phyloP scores from a whole-genome alignment of 2,329 filamentous ascomycete species.

The Thielaviopsis euricoi region DNA sequence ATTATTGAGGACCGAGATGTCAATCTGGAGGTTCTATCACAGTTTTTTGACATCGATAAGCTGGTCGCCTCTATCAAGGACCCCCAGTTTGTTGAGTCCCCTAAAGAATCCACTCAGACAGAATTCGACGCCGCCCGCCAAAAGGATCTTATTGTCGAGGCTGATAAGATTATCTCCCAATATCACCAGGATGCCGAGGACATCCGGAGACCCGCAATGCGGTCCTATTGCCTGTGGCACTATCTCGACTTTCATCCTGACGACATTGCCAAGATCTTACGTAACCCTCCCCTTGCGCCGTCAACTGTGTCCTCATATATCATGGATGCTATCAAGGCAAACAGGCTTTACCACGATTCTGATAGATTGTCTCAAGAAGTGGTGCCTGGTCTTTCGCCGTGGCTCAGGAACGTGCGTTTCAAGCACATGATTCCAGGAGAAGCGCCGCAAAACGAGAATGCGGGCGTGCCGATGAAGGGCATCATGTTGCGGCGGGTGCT shows the following conservation, averaged over 20 bases:
- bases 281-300: slow-evolving; percentile 40
- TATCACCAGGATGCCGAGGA: background rate
- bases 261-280: slow-evolving; percentile 36
- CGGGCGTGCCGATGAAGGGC: slow-evolving; percentile 4
- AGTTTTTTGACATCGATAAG: slow-evolving; percentile 8
- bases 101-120: slow-evolving; percentile 8
- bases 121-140: background rate
- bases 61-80: slow-evolving; percentile 12
- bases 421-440: slow-evolving; percentile 8
- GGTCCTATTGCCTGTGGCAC: slow-evolving; percentile 51
- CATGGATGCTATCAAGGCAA: slow-evolving; percentile 33
- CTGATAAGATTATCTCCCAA: background rate
- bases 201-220: slow-evolving; percentile 22
- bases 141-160: background rate
- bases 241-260: slow-evolving; percentile 31
- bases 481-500: slow-evolving; percentile 1
- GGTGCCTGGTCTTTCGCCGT: slow-evolving; percentile 16
- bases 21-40: slow-evolving; percentile 6
- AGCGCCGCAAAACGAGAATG: background rate
- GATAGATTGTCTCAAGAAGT: slow-evolving; percentile 29
- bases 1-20: slow-evolving; percentile 7
- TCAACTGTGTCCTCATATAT: slow-evolving; percentile 44
- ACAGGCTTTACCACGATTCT: slow-evolving; percentile 33
- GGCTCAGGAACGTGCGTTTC: slow-evolving; percentile 8
- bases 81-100: slow-evolving; percentile 16